Evolutionary conservation across 2,329 filamentous ascomycete species (phyloP).

Genomic region (Monosporascus sp.): DNA sequence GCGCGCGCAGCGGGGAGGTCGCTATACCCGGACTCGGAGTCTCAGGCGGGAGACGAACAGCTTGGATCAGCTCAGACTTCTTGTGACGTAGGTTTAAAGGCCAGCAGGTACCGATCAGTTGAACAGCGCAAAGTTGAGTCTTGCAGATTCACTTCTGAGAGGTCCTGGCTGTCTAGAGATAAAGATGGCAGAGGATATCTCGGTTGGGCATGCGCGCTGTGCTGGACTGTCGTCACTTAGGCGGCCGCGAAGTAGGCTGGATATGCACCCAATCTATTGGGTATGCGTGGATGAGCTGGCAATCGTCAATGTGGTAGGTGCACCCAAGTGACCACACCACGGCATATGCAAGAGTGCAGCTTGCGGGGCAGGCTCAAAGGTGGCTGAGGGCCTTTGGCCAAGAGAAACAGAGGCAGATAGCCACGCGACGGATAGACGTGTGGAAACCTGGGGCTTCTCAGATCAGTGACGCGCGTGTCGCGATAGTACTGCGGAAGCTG

Average conservation of each 20-base stretch:
- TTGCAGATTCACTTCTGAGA: constrained; percentile 18
- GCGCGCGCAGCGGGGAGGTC: constrained; percentile 24
- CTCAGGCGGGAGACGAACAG: constrained; percentile 21
- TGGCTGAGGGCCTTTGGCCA: constrained; percentile 36
- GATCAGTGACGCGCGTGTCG: constrained; percentile 17
- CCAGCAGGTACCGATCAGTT: constrained; percentile 12
- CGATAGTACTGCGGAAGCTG: constrained; percentile 24
- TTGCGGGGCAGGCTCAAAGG: constrained; percentile 37
- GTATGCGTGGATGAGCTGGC: constrained; percentile 59
- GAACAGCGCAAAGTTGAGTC: constrained; percentile 17
- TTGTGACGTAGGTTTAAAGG: constrained; percentile 8
- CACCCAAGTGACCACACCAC: constrained; percentile 49
- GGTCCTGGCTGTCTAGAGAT: constrained; percentile 24
- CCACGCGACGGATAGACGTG: constrained; percentile 16
- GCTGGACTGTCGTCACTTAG: constrained; percentile 36
- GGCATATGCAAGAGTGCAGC: constrained; percentile 53
- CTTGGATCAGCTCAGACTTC: constrained; percentile 12
- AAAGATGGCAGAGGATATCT: constrained; percentile 24
- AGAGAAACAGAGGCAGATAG: constrained; percentile 13
- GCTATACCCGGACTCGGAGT: constrained; percentile 23
- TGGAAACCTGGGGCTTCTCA: constrained; percentile 22
- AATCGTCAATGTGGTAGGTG: constrained; percentile 46
- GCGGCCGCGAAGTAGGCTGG: constrained; percentile 39
- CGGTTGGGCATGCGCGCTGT: constrained; percentile 42
- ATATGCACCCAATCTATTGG: constrained; percentile 51